phyloP scores from a whole-genome alignment of 768 basidiomycete species.

The Pisolithus orientalis region DNA sequence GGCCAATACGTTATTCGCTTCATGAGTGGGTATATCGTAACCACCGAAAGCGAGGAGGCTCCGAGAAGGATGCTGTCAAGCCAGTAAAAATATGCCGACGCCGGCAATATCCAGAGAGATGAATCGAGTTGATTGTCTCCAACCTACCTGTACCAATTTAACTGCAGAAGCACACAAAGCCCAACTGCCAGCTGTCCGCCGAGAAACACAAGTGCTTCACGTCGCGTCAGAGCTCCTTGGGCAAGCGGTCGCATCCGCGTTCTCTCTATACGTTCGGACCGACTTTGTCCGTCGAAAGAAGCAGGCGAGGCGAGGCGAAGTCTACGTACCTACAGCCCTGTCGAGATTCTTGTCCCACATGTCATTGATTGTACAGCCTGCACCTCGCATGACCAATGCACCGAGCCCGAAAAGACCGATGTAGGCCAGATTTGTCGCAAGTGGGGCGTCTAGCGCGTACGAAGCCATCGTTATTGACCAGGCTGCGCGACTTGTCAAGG shows the following conservation, averaged over 20 bases:
- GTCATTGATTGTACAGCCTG: constrained; percentile 98
- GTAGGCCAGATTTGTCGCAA: constrained; percentile 66
- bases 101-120: no score
- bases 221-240: constrained; percentile 66
- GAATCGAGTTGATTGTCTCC: no score
- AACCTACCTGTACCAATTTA: constrained; percentile 91
- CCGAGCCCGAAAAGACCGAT: constrained; percentile 82
- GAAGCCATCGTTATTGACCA: constrained; percentile 99
- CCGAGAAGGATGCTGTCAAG: constrained; percentile 76
- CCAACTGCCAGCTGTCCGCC: constrained; percentile 77
- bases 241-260: constrained; percentile 89
- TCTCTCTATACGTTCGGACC: constrained; percentile 46
- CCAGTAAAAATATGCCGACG: no score
- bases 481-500: constrained; percentile 40
- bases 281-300: not conserved
- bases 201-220: constrained; percentile 77
- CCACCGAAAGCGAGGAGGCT: constrained; percentile 83
- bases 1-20: constrained; percentile 97
- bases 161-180: constrained; percentile 77
- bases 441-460: constrained; percentile 66
- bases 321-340: constrained; percentile 70
- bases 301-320: not conserved
- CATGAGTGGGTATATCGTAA: constrained; percentile 92
- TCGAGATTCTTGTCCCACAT: constrained; percentile 96
- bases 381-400: constrained; percentile 93